Conservation (phyloP, 768 basidiomycete genomes). For the Hygrocybe punicea region DNA sequence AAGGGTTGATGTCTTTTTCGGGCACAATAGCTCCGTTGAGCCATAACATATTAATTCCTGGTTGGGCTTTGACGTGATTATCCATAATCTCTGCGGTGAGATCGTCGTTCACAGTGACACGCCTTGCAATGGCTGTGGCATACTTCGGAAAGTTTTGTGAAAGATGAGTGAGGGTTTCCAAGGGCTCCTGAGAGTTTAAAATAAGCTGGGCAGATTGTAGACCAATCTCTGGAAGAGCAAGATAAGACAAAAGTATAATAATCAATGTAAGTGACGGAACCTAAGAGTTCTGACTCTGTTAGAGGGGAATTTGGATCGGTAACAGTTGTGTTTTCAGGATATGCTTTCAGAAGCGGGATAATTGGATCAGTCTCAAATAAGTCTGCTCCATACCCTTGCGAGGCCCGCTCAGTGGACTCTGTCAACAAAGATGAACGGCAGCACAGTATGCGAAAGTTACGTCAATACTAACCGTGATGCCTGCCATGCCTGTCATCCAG, state of each 20-base stretch:
- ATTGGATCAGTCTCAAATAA: slow-evolving; percentile 34
- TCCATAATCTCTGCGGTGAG: slow-evolving; percentile 53
- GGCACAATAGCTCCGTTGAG: slow-evolving; percentile 69
- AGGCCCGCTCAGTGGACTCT: slow-evolving; percentile 4
- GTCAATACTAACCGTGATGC: slow-evolving; percentile 12
- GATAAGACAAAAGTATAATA: slow-evolving; percentile 3
- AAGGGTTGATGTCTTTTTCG: slow-evolving; percentile 65
- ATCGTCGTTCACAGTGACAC: slow-evolving; percentile 50
- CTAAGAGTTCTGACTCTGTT: slow-evolving; percentile 49
- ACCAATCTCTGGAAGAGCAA: slow-evolving; percentile 53
- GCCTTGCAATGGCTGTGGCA: slow-evolving; percentile 66
- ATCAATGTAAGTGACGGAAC: not conserved
- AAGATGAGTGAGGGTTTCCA: slow-evolving; percentile 60
- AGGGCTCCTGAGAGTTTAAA: slow-evolving; percentile 50
- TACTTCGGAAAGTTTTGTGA: slow-evolving; percentile 91
- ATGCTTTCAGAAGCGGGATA: slow-evolving; percentile 37
- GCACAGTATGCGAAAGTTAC: not conserved
- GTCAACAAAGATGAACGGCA: not conserved
- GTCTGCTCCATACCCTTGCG: slow-evolving; percentile 23
- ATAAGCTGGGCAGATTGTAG: slow-evolving; percentile 74
- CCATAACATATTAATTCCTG: slow-evolving; percentile 64
- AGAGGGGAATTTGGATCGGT: slow-evolving; percentile 44
- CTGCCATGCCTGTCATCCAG: slow-evolving; percentile 74
- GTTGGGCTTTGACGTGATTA: slow-evolving; percentile 54
- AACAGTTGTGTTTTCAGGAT: slow-evolving; percentile 39